A percentile compares a stretch with the other conserved stretches of the same genome.
phyloP scores from a whole-genome alignment of 345 rosid species.

The Durio zibethinus region DNA sequence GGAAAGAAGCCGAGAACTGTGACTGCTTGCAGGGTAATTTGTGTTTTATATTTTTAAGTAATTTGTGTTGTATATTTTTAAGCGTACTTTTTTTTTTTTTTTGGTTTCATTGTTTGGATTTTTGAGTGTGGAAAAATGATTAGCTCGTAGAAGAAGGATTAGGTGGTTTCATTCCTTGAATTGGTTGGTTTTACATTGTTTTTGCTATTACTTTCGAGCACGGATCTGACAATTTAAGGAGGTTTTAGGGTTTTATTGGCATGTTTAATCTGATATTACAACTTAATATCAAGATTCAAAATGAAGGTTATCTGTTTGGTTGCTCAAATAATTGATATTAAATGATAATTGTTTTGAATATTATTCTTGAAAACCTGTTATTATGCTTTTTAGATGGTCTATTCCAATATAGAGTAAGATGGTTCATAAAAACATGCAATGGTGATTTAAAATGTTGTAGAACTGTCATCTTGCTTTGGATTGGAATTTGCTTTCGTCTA shows the following conservation, averaged over 20 bases:
- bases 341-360: not conserved
- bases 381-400: not conserved
- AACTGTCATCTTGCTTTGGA: not conserved
- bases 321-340: not conserved
- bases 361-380: not conserved
- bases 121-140: not conserved
- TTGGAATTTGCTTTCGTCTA: not conserved
- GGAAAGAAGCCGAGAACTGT: constrained; percentile 57
- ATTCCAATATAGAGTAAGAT: not conserved
- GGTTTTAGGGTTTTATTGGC: not conserved
- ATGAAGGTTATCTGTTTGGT: not conserved
- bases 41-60: constrained; percentile 10
- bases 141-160: not conserved
- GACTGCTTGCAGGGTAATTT: constrained; percentile 52
- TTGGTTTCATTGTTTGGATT: not conserved
- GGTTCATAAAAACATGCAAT: not conserved
- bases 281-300: not conserved
- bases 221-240: not conserved
- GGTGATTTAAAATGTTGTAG: not conserved
- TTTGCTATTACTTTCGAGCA: not conserved
- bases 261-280: not conserved
- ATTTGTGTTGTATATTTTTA: not conserved
- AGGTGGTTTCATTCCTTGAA: not conserved
- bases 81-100: not conserved
- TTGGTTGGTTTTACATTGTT: not conserved